These are phyloP conservation scores for Backusella macrospora DNA, from an alignment of 192 early-diverging fungal species.

Conservation along the genomic window DNA sequence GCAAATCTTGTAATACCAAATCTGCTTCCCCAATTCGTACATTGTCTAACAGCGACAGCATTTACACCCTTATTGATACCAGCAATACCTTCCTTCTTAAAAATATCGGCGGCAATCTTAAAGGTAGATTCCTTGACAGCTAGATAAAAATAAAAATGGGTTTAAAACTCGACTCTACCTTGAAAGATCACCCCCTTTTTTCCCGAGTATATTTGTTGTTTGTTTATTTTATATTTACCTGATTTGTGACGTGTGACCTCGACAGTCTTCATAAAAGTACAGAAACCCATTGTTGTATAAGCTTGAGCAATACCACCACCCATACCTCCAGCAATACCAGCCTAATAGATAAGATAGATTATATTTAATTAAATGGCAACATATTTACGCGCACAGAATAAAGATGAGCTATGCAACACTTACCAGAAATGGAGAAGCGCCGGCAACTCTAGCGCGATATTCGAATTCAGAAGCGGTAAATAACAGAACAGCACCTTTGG, in stretches of 20 bases:
- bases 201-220: not conserved
- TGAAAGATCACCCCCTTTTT: not conserved
- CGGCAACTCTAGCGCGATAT: slow-evolving; percentile 52
- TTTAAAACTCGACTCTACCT: not conserved
- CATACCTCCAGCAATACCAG: slow-evolving; percentile 94
- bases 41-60: slow-evolving; percentile 96
- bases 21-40: slow-evolving; percentile 99
- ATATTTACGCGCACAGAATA: slow-evolving; percentile 10
- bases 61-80: slow-evolving; percentile 99
- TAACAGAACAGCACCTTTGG: slow-evolving; percentile 64
- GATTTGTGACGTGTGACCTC: slow-evolving; percentile 97
- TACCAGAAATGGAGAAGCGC: slow-evolving; percentile 59
- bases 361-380: not conserved
- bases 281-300: slow-evolving; percentile 99
- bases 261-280: slow-evolving; percentile 99
- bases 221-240: slow-evolving; percentile 31
- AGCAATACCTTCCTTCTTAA: slow-evolving; percentile 87
- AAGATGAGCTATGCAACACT: slow-evolving; percentile 7
- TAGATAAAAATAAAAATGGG: slow-evolving; percentile 29
- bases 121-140: slow-evolving; percentile 73
- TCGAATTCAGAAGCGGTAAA: slow-evolving; percentile 68
- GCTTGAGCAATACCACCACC: slow-evolving; percentile 94
- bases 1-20: slow-evolving; percentile 82
- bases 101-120: slow-evolving; percentile 87
- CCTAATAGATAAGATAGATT: slow-evolving; percentile 33